Base-by-base conservation (phyloP, 805 yeast genomes). In the Teunomyces stri region DNA sequence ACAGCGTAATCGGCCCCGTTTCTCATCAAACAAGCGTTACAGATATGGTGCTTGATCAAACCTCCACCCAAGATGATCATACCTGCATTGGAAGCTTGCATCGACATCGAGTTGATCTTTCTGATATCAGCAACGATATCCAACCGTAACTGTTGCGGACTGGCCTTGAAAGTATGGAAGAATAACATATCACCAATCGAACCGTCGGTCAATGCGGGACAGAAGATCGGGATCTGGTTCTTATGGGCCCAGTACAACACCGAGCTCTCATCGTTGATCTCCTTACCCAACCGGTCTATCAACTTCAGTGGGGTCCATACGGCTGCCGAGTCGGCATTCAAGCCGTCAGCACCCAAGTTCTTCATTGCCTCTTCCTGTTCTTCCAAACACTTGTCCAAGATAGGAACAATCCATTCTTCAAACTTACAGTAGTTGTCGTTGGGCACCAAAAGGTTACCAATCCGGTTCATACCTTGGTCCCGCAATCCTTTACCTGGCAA, bases 1-100 rank as follows among this genome's bases (percentile, higher is more conserved):
- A 94, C 97, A 5, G 99, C 98, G 64, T 85, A 89, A 66, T 94
- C 99, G 18, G 99, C 99, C 60, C 99, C 99, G 60, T 94, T 95
- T 76, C 99, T 86, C 99, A 94, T 94, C 58, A 94, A 75, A 65
- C 98, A 92, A 11, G 99, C 99, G 62, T 94, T 94, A 60, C 96
- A 91, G 58, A 94, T 94, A 65, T 94, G 99, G 66, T 94, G 99
- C 72, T 94, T 94, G 61, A 94, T 81, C 48, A 94, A 72, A 36
- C 99, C 99, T 59, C 99, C 99, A 48, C 99, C 99, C 43, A 94
- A 78, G 52, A 94, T 84, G 46, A 94, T 73, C 97, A 94, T 94
- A 53, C 99, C 98, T 5, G 99, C 97, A 55, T 76, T 80, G 28
- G 86, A 78, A 10, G 99, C 97, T 48, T 85, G 95, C 96, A 94